phyloP scores from a whole-genome alignment of 2,329 filamentous ascomycete species.

The Plectosphaerella sp. region DNA sequence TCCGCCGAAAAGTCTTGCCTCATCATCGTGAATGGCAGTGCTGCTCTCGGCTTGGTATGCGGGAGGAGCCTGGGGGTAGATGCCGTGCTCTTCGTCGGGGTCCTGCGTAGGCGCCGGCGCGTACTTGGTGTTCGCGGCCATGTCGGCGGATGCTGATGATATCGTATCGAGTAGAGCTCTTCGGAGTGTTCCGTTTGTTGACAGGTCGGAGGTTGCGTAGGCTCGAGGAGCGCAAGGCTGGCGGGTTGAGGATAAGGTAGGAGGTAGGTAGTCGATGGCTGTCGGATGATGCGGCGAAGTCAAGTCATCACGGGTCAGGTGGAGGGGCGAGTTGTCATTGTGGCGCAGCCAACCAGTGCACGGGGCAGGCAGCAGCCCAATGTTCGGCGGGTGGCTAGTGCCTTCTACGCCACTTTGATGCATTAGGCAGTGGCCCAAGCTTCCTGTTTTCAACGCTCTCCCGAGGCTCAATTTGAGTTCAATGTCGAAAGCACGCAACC shows the following conservation, averaged over 20 bases:
- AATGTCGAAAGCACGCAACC: too few relatives aligned
- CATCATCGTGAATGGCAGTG: constrained; percentile 51
- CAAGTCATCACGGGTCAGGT: too few relatives aligned
- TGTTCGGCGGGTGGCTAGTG: too few relatives aligned
- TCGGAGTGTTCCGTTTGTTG: background rate
- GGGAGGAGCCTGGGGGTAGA: constrained; percentile 73
- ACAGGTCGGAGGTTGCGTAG: background rate
- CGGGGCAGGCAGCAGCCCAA: too few relatives aligned
- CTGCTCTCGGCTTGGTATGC: constrained; percentile 57
- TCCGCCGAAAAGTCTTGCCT: constrained; percentile 55
- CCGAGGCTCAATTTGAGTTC: too few relatives aligned
- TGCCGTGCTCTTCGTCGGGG: constrained; percentile 60
- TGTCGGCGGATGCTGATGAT: constrained; percentile 24
- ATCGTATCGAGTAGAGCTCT: background rate
- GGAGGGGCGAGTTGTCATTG: too few relatives aligned
- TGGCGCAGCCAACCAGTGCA: too few relatives aligned
- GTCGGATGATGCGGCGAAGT: background rate
- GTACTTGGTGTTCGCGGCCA: constrained; percentile 79
- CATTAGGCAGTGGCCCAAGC: too few relatives aligned
- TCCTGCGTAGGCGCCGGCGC: constrained; percentile 79
- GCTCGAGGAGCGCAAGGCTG: background rate
- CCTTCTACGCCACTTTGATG: too few relatives aligned
- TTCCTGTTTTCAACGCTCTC: too few relatives aligned
- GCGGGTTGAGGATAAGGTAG: background rate
- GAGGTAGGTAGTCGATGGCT: background rate